Base-by-base conservation (phyloP, 179 eudicot genomes). In the Beta macrorhiza region DNA sequence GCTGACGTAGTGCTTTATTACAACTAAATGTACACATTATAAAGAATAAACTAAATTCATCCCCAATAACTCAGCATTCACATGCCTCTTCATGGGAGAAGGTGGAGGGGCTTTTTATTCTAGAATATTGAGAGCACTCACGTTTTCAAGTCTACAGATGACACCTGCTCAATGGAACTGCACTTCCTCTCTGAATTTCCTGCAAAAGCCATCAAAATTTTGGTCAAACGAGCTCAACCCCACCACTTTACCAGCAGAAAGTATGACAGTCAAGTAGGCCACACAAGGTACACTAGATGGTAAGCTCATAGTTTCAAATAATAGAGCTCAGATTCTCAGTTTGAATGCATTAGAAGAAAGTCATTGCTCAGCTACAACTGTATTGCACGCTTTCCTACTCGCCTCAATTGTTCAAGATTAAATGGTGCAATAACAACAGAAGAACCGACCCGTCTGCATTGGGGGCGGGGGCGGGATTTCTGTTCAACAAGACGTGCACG, bases 81-180 rank as follows among this genome's bases (percentile, higher is more conserved):
- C 42, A 14, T 20, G 42, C 19, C 70, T 25, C 2, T 65, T 65
- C 42, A 15, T 29, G 16, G 44, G 70, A 45, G 70, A 70, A 45
- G 22, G 51, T 9, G 29, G 4, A n/a, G n/a, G 17, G 37, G 17
- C 22, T 12, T 6, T 45, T 47, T 1, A 1, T 20, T 72, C 10
- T 20, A 11, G 22, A 77, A 15, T 56, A 45, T 42, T 42, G 49
- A 47, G 51, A 57, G 6, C 42, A 81, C 88, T 86, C 63, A 88
- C 90, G 88, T 80, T 80, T 88, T 88, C 75, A 88, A 75, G 79
- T 88, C 88, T 74, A 78, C 67, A 11, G 90, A 64, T 16, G 85
- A 81, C 68, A 78, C 81, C 74, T 82, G 90, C 72, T 83, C 88
- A 67, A 44, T 49, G 49, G 84, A 58, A 77, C 81, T 75, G 22